These are phyloP conservation scores for Miscanthus sacchariflorus DNA, from an alignment of 202 grass and related monocot species.

Conservation along the genomic window DNA sequence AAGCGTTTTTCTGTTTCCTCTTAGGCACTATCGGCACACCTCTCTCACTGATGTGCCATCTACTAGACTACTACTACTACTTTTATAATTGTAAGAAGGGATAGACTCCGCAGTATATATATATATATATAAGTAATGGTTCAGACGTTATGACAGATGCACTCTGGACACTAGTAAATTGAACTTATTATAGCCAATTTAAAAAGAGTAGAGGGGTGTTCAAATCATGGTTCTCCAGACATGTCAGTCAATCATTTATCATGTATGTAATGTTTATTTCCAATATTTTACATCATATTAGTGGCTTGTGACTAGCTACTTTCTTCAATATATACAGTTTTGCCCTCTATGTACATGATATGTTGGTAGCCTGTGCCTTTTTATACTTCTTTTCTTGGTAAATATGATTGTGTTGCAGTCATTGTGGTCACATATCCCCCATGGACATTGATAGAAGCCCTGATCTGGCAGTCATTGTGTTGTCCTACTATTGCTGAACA, in stretches of 20 bases:
- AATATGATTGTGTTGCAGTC: conserved; percentile 19
- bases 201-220: too few species aligned
- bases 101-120: too few species aligned
- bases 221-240: background rate
- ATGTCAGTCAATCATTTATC: conserved; percentile 21
- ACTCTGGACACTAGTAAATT: too few species aligned
- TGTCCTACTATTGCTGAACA: background rate
- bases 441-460: background rate
- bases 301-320: background rate
- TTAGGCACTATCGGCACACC: too few species aligned
- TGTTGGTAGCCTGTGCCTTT: background rate
- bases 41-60: too few species aligned
- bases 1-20: background rate
- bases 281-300: conserved; percentile 39
- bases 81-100: too few species aligned
- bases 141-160: too few species aligned
- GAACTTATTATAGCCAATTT: too few species aligned
- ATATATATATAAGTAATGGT: too few species aligned
- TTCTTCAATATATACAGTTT: conserved; percentile 22
- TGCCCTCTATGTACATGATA: conserved; percentile 32
- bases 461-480: background rate
- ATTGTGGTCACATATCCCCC: conserved; percentile 6
- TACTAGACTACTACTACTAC: too few species aligned
- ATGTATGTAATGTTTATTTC: conserved; percentile 11
- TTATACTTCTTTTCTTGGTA: conserved; percentile 1